Conservation (phyloP, 2,329 filamentous ascomycete genomes). For the Sporothrix brunneoviolacea region DNA sequence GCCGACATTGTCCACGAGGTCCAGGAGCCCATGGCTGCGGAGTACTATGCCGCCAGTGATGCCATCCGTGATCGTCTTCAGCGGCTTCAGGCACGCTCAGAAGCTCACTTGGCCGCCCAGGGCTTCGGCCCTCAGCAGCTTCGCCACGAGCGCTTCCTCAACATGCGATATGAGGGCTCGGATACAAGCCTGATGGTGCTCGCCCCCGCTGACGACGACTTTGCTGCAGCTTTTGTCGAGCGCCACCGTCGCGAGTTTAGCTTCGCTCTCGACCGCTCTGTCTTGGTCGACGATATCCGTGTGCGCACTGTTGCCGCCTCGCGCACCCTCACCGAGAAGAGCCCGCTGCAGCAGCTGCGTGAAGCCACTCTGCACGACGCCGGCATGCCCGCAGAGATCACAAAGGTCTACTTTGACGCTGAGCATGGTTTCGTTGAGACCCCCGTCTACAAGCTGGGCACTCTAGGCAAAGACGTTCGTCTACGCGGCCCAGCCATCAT, state of each 20-base stretch:
- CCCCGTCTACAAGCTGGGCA: slow-evolving; percentile 72
- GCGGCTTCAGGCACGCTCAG: slow-evolving; percentile 23
- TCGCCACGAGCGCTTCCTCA: slow-evolving; percentile 55
- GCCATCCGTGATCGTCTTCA: not conserved
- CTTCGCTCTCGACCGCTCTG: slow-evolving; percentile 78
- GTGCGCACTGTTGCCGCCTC: slow-evolving; percentile 73
- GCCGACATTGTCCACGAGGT: slow-evolving; percentile 88
- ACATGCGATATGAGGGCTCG: slow-evolving; percentile 85
- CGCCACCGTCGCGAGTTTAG: slow-evolving; percentile 91
- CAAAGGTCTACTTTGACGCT: slow-evolving; percentile 72
- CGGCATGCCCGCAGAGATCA: slow-evolving; percentile 24
- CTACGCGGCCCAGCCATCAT: slow-evolving; percentile 77
- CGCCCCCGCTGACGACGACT: slow-evolving; percentile 57
- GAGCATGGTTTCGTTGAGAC: slow-evolving; percentile 66
- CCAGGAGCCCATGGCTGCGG: slow-evolving; percentile 64
- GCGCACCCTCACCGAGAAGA: slow-evolving; percentile 52
- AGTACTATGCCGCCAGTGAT: slow-evolving; percentile 47
- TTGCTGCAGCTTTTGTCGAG: slow-evolving; percentile 73
- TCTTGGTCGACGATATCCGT: slow-evolving; percentile 85
- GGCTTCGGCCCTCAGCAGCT: slow-evolving; percentile 51
- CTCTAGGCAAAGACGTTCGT: slow-evolving; percentile 63
- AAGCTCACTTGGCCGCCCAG: slow-evolving; percentile 60
- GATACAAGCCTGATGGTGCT: slow-evolving; percentile 84
- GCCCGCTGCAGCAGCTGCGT: slow-evolving; percentile 64
- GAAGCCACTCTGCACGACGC: slow-evolving; percentile 47